Evolutionary conservation across 148 eudicot genomes (phyloP).

Genomic region (Oxyria digyna): DNA sequence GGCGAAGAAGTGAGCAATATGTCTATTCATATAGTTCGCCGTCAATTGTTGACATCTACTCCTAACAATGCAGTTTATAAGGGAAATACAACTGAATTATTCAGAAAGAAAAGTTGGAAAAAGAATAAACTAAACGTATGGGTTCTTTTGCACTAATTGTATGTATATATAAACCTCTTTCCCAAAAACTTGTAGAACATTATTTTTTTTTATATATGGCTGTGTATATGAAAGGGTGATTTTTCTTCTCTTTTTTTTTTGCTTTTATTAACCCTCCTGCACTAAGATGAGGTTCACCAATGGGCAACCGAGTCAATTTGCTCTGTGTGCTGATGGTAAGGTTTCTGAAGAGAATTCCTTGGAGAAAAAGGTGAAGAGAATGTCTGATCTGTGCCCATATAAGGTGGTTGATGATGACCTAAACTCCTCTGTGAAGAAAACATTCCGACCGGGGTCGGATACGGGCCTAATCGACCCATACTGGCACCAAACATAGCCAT

Average conservation of each 20-base stretch:
- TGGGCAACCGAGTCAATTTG: constrained; percentile 28
- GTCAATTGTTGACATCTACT: not conserved
- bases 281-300: constrained; percentile 16
- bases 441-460: not conserved
- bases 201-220: not conserved
- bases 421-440: not conserved
- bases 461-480: not conserved
- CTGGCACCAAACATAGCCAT: not conserved
- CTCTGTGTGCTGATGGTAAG: constrained; percentile 19
- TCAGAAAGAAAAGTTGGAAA: not conserved
- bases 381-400: not conserved
- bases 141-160: not conserved
- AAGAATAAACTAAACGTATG: not conserved
- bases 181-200: not conserved
- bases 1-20: too few species aligned
- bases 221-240: not conserved
- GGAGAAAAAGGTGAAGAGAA: constrained; percentile 7
- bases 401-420: not conserved
- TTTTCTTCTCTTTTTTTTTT: too few species aligned
- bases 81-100: not conserved
- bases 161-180: not conserved
- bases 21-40: too few species aligned
- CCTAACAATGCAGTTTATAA: not conserved
- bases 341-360: constrained; percentile 17
- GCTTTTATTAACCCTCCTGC: constrained; percentile 5